A percentile compares a stretch with the other conserved stretches of the same genome.
phyloP scores from a whole-genome alignment of 345 rosid genomes.

The Citrus sinensis region DNA sequence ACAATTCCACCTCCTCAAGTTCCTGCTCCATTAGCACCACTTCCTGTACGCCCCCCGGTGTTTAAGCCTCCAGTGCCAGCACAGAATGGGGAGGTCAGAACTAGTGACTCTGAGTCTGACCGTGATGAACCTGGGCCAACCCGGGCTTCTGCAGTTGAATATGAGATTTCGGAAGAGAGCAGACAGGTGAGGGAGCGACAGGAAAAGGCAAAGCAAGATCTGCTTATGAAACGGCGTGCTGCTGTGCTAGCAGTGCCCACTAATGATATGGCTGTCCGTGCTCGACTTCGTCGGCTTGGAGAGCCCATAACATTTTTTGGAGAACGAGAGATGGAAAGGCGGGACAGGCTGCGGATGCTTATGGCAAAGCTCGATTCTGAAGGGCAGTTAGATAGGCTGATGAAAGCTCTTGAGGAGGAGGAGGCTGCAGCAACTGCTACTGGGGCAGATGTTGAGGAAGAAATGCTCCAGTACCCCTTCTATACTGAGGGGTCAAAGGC shows the following conservation, averaged over 20 bases:
- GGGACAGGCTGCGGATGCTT: slow-evolving; percentile 79
- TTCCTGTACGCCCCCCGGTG: slow-evolving; percentile 46
- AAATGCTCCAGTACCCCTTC: slow-evolving; percentile 68
- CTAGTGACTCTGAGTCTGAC: slow-evolving; percentile 59
- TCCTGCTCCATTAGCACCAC: slow-evolving; percentile 51
- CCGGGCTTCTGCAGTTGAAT: slow-evolving; percentile 34
- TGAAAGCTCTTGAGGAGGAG: slow-evolving; percentile 88
- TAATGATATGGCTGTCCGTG: slow-evolving; percentile 86
- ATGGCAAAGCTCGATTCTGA: slow-evolving; percentile 84
- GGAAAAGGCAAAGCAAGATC: slow-evolving; percentile 80
- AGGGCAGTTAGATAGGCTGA: slow-evolving; percentile 77
- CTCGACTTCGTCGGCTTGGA: slow-evolving; percentile 83
- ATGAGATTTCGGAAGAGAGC: slow-evolving; percentile 71
- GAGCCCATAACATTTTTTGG: slow-evolving; percentile 95
- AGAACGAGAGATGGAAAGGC: slow-evolving; percentile 95
- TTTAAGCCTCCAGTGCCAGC: slow-evolving; percentile 52
- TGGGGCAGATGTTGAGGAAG: slow-evolving; percentile 59
- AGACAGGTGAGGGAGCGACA: slow-evolving; percentile 69
- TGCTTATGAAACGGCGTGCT: slow-evolving; percentile 81
- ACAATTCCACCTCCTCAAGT: slow-evolving; percentile 41
- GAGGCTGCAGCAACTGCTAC: slow-evolving; percentile 53
- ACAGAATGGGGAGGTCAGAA: slow-evolving; percentile 55
- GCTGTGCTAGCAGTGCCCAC: slow-evolving; percentile 97
- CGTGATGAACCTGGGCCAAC: slow-evolving; percentile 34
- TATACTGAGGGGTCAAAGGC: slow-evolving; percentile 77